phyloP scores from a whole-genome alignment of 2,329 filamentous ascomycete genomes.

The Talaromyces sp. region DNA sequence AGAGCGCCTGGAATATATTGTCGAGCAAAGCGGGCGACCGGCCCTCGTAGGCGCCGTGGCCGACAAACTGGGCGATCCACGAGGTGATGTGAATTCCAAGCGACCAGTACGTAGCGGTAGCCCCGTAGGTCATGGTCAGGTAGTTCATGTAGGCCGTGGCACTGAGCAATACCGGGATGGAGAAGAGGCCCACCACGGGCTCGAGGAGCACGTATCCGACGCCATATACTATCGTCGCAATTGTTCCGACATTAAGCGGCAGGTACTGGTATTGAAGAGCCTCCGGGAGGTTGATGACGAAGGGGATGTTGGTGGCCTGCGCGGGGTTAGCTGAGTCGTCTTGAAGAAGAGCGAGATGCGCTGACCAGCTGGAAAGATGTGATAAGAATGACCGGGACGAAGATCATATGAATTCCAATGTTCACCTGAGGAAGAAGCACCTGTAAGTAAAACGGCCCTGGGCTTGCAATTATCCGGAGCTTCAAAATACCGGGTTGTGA shows the following conservation, averaged over 20 bases:
- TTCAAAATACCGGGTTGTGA: conserved; percentile 52
- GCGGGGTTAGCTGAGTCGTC: conserved; percentile 3
- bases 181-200: conserved; percentile 76
- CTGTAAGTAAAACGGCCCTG: not conserved
- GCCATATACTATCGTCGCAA: conserved; percentile 59
- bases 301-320: conserved; percentile 53
- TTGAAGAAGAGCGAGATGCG: not conserved
- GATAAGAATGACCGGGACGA: conserved; percentile 57
- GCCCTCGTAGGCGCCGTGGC: conserved; percentile 83
- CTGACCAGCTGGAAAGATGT: conserved; percentile 57
- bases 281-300: conserved; percentile 50
- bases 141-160: conserved; percentile 72
- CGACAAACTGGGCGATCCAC: conserved; percentile 88
- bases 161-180: conserved; percentile 70
- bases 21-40: conserved; percentile 84
- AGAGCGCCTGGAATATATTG: conserved; percentile 85
- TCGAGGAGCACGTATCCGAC: conserved; percentile 86
- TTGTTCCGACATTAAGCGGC: conserved; percentile 55
- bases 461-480: conserved; percentile 3
- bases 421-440: conserved; percentile 47
- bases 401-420: conserved; percentile 58
- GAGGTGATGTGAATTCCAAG: conserved; percentile 64
- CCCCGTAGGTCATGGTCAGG: conserved; percentile 59
- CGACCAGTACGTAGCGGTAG: conserved; percentile 59
- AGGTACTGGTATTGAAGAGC: conserved; percentile 52